phyloP scores from a whole-genome alignment of 345 rosid species.

The Diplotaxis tenuifolia region DNA sequence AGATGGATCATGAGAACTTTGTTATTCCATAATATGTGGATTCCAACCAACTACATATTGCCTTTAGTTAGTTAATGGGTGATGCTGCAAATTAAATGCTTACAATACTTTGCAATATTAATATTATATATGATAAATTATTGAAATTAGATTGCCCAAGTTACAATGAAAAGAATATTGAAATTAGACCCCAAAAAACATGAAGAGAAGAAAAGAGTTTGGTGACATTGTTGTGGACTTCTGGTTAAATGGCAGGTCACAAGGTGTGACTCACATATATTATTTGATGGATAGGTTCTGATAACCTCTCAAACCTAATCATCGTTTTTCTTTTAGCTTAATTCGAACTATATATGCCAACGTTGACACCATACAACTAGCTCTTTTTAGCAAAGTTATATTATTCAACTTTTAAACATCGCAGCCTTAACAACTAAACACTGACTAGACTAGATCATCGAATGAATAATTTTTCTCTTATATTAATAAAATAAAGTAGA shows the following conservation, averaged over 20 bases:
- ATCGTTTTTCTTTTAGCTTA: constrained; percentile 19
- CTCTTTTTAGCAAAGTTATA: background rate
- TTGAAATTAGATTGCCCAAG: no score
- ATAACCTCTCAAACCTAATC: constrained; percentile 35
- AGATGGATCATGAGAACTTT: background rate
- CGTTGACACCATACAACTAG: constrained; percentile 22
- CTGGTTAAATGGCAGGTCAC: constrained; percentile 27
- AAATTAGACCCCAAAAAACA: constrained; percentile 14
- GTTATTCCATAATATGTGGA: background rate
- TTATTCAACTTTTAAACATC: background rate
- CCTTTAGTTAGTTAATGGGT: background rate
- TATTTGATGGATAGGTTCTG: constrained; percentile 31
- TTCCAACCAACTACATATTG: constrained; percentile 7
- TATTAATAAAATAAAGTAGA: background rate
- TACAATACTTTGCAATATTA: background rate
- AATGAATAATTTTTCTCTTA: background rate
- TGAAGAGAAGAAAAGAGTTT: constrained; percentile 15
- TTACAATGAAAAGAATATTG: no score
- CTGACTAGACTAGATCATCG: background rate
- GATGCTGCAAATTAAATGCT: constrained; percentile 7
- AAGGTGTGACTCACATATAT: constrained; percentile 11
- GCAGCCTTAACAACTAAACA: background rate
- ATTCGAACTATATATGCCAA: constrained; percentile 16
- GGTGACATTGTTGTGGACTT: constrained; percentile 37
- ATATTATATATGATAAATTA: background rate